These are phyloP conservation scores for Tulasnella sp. DNA, from an alignment of 768 basidiomycete species.

Conservation along the genomic window DNA sequence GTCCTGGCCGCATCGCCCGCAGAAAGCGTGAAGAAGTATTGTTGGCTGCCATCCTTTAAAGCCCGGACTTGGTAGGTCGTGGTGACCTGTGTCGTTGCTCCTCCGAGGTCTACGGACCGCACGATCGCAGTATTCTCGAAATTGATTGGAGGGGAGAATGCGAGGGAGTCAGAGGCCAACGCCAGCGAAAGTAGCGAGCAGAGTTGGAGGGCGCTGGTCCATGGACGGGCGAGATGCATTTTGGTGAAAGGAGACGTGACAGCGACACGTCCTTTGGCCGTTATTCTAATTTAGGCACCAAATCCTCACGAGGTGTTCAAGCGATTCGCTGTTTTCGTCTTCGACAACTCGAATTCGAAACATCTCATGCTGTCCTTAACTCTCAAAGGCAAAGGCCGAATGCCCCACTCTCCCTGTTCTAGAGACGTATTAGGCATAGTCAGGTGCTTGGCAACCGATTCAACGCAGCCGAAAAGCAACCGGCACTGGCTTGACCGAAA, in stretches of 20 bases:
- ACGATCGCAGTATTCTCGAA: conserved; percentile 88
- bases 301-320: neutral
- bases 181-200: conserved; percentile 5
- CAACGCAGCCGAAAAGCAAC: no score
- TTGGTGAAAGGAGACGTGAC: neutral
- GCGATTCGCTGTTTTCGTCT: no score
- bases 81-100: conserved; percentile 75
- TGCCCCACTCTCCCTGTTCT: no score
- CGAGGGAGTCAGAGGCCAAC: neutral
- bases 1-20: conserved; percentile 53
- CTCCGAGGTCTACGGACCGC: conserved; percentile 81
- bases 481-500: no score
- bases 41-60: conserved; percentile 45
- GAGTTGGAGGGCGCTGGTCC: neutral
- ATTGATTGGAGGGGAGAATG: conserved; percentile 25
- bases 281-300: neutral
- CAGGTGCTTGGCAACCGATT: no score
- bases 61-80: conserved; percentile 81
- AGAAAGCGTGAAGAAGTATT: conserved; percentile 59
- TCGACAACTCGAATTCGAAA: neutral
- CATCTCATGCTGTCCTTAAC: neutral
- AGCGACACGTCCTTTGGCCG: neutral
- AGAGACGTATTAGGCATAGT: no score
- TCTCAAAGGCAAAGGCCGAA: no score
- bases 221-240: neutral